These are phyloP conservation scores for Gracilaria domingensis DNA, from an alignment of 23 red algal species.

Conservation along the genomic window DNA sequence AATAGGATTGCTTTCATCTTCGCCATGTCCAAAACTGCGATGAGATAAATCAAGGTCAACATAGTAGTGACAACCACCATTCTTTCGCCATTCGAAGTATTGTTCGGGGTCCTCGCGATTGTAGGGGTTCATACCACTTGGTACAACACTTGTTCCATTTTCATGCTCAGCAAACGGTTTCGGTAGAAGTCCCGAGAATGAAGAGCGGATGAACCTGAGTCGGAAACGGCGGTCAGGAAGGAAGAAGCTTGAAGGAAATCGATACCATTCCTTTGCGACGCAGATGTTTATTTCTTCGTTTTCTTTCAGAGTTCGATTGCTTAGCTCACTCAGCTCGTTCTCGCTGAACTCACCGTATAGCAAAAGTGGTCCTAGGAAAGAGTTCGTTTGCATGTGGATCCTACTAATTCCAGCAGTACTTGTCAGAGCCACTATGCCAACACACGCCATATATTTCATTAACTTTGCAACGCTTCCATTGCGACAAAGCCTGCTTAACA, in stretches of 20 bases:
- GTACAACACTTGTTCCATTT: conserved; percentile 23
- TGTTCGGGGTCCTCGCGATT: conserved; percentile 45
- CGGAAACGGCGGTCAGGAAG: conserved; percentile 66
- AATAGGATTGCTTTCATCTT: conserved; percentile 30
- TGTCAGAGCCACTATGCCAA: background rate
- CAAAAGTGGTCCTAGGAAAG: conserved; percentile 28
- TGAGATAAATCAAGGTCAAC: conserved; percentile 29
- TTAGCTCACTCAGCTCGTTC: background rate
- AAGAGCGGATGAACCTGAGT: conserved; percentile 74
- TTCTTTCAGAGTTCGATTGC: conserved; percentile 13
- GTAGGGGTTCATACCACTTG: conserved; percentile 37
- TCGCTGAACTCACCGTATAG: conserved; percentile 44
- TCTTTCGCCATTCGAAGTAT: conserved; percentile 24
- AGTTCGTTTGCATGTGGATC: conserved; percentile 19
- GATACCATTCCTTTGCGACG: conserved; percentile 93
- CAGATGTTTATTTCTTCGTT: conserved; percentile 73
- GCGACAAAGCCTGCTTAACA: conserved; percentile 11
- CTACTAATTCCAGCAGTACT: conserved; percentile 23
- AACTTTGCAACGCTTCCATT: background rate
- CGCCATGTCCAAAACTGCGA: background rate
- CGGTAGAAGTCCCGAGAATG: conserved; percentile 52
- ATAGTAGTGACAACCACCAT: conserved; percentile 50
- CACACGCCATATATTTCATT: background rate
- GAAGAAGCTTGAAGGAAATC: conserved; percentile 92
- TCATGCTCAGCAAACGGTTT: conserved; percentile 43